Evolutionary conservation across 371 early-diverging fungal genomes (phyloP), one percentile per base, ranked within the genome.

Genomic region (Syncephalis plumigaleata): DNA sequence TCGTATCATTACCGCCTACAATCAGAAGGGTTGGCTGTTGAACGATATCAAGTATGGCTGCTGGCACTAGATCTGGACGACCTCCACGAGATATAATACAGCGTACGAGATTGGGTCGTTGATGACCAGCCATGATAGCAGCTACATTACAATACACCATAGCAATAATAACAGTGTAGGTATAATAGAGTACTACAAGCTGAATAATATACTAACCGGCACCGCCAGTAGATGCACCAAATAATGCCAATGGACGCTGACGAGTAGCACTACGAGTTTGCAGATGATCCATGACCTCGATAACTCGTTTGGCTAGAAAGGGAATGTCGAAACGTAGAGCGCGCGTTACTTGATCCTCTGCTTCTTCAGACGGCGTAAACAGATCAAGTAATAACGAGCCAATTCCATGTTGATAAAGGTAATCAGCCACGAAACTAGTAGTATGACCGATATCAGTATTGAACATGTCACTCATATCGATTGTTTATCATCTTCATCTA

Each of bases 81-180:
- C 47, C 47, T 8, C 47, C 47, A 2, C 47, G 47, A 17, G 47
- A 46, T 17, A 46, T 22, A n/a, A 46, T 22, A 20, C 36, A 3
- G 15, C 16, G 20, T 5, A 36, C 37, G 2, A 18, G 31, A 20
- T 46, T 31, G 11, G 47, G 47, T 17, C 47, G 31, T 26, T 36
- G 16, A 46, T 26, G 16, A 7, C 31, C 47, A 11, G 36, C 36
- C 9, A 46, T 21, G 21, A 46, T 36, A n/a, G 47, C 47, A 15
- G 47, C 47, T 46, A 24, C 36, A 26, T 11, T 25, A n/a, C 31
- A 7, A 38, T 38, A 38, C 39, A 38, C 2, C 39, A 38, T 37
- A 37, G 13, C 11, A 13, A 37, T 13, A 37, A 37, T 37, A 37
- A 37, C 37, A 37, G 37, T 37, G n/a, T n/a, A 13, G 13, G n/a